A percentile compares a stretch with the other conserved stretches of the same genome.
Conservation (phyloP, 2,329 filamentous ascomycete genomes). For the Diaporthe batatas region DNA sequence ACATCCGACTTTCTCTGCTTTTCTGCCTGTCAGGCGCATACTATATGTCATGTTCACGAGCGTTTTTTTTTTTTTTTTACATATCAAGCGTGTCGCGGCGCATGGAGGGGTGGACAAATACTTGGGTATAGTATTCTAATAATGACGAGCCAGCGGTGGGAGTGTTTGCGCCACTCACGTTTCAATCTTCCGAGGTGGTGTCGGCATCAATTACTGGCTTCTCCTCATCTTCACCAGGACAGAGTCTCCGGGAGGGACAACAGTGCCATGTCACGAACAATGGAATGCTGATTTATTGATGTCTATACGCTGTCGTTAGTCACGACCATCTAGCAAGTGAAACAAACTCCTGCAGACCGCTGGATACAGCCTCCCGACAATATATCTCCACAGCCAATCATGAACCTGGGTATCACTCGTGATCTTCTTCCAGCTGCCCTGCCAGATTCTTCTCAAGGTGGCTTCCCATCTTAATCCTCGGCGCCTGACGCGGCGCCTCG, state of each 20-base stretch:
- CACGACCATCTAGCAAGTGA: too few relatives aligned
- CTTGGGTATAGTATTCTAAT: slow-evolving; percentile 23
- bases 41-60: slow-evolving; percentile 13
- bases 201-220: background rate
- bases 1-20: background rate
- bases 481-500: background rate
- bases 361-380: background rate
- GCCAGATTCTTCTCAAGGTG: background rate
- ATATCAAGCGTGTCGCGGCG: slow-evolving; percentile 14
- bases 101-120: slow-evolving; percentile 7
- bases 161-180: background rate
- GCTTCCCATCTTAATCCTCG: background rate
- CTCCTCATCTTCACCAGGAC: background rate
- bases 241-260: background rate
- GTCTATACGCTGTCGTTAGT: background rate
- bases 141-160: slow-evolving; percentile 4
- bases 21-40: background rate
- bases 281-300: background rate
- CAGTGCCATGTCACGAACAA: background rate
- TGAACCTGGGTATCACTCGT: background rate
- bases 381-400: background rate
- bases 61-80: slow-evolving; percentile 4
- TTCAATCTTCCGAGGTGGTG: background rate
- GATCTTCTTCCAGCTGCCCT: background rate
- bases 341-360: too few relatives aligned